Evolutionary conservation across 1,284 basidiomycete species (phyloP).

Genomic region (Cutaneotrichosporon mucoides): DNA sequence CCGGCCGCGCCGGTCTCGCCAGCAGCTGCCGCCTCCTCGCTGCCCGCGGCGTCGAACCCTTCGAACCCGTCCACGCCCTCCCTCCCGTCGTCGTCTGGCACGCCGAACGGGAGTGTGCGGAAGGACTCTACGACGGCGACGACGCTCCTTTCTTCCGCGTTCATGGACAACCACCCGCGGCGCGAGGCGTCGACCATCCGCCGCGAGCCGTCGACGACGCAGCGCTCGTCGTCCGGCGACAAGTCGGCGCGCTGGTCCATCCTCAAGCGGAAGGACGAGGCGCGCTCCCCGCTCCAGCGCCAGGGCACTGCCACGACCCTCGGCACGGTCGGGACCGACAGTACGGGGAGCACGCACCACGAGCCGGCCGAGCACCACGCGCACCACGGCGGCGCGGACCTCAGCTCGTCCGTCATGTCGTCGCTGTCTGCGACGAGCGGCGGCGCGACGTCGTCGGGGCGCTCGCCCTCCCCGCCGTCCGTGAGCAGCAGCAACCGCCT

Average conservation of each 20-base stretch:
- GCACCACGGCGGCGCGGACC: background rate
- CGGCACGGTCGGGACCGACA: constrained; percentile 7
- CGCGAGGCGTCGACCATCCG: background rate
- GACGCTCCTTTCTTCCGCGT: background rate
- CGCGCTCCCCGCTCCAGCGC: background rate
- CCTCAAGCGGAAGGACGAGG: constrained; percentile 4
- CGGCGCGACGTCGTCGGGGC: background rate
- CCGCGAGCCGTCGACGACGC: background rate
- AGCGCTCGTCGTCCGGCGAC: background rate
- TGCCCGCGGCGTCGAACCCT: background rate
- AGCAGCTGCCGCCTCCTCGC: background rate
- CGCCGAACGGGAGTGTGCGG: constrained; percentile 3
- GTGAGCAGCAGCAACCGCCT: background rate
- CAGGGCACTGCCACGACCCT: constrained; percentile 15
- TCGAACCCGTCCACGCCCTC: background rate
- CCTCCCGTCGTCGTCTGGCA: background rate
- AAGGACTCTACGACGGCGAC: background rate
- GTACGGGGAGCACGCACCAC: background rate
- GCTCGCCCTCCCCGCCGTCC: background rate
- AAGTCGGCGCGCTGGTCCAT: constrained; percentile 3
- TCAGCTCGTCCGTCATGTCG: constrained; percentile 8
- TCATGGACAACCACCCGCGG: background rate
- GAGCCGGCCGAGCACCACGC: background rate
- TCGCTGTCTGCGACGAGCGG: background rate
- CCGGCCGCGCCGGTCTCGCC: background rate